Base-by-base conservation (phyloP, 2,329 filamentous ascomycete species). In the Colletotrichum zoysiae region DNA sequence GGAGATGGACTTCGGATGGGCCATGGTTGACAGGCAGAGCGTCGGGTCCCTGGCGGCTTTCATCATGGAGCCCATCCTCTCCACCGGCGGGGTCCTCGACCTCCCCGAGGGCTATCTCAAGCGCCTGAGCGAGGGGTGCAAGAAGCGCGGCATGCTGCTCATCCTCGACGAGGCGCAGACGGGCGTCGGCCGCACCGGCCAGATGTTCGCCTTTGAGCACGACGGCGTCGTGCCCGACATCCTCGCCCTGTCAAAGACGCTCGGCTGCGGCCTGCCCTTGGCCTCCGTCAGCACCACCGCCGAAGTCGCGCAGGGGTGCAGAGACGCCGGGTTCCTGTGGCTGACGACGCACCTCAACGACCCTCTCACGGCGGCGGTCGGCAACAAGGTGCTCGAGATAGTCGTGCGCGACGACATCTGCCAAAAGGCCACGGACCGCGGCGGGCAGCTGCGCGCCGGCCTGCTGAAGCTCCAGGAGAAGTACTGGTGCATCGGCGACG, bases 151-250 rank as follows among this genome's bases (percentile, higher is more conserved):
- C 2, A 89, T 90, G 84, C 81, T 90, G 3, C 76, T 90, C 8
- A 90, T 90, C 57, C 78, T 90, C 20, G 88, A 90, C 73, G 89
- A 90, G 76, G 88, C 89, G 0, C 88, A 90, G 78, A 90, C 88
- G 0, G 88, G 86, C 0, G 81, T 90, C 3, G 88, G 88, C 0
- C 82, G 89, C 1, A 86, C 84, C 0, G 88, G 88, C 0, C 78
- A 86, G 1, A 87, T 91, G 82, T 90, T 91, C 62, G 89, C 88
- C 0, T 87, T 90, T 60, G 79, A 89, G 70, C 80, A 88, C 65
- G 82, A 86, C 65, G 84, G 58, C 38, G 75, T 84, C 33, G 77
- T 88, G 46, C 79, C 85, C 23, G 78, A 90, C 74, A 87, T 90
- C 46, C 78, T 88, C 11, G 82, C 82, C 0, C 77, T 89, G 5